Base-by-base conservation (phyloP, 1,284 basidiomycete species). In the Chalciporus piperatoides region DNA sequence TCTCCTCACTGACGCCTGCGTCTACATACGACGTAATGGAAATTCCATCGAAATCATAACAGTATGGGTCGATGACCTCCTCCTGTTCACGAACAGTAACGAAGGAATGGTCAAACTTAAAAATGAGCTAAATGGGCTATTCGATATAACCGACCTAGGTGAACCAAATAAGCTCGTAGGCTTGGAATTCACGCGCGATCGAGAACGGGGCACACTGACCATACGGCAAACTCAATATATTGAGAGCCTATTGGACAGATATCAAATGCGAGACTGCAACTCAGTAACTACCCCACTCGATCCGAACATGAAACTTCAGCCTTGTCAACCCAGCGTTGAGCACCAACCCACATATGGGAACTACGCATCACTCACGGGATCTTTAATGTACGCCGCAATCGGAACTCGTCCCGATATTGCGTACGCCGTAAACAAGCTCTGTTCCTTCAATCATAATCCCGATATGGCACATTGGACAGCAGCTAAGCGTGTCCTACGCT, bases 61-160 rank as follows among this genome's bases (percentile, higher is more conserved):
- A 2, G 24, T 46, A 19, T 51, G 49, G 49, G 44, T 46, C 0
- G 44, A 51, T 17, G 35, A 51, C 17, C 30, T 51, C 17, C 8
- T 46, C 10, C 6, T 51, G 9, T 42, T 51, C 23, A n/a, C 49
- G 2, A 46, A 30, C 2, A 7, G 2, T 2, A 6, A n/a, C 11
- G 4, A 19, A 1, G 8, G 41, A 2, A 51, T 51, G 44, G 30
- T 10, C 10, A 23, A 45, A n/a, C 46, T 14, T 1, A 50, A 50
- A 19, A 2, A n/a, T 5, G 28, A 45, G 17, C 7, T 50, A 15
- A 10, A 41, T 7, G 8, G 2, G 5, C 23, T 50, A 7, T 45
- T 50, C 6, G 28, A 50, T 4, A 33, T 50, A 2, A 41, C 43
- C 2, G 49, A 50, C 27, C 11, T 50, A 2, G 32, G 49, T 9